phyloP scores from a whole-genome alignment of 225 moss, liverwort and hornwort genomes.

The Pseudoscleropodium purum region DNA sequence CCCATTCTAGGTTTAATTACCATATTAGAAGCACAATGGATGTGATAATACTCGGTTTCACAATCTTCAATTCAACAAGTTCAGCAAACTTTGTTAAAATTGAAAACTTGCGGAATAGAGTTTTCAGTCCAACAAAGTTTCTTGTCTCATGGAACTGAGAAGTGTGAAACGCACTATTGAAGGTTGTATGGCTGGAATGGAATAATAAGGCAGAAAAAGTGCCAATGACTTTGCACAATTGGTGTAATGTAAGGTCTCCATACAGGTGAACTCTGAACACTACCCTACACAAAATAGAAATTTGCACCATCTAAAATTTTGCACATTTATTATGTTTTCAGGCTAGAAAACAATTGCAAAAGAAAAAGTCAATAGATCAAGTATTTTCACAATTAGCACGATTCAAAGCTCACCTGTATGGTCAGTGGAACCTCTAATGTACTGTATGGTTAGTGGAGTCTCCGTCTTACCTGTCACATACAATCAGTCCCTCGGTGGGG shows the following conservation, averaged over 20 bases:
- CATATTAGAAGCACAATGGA: background rate
- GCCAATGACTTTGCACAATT: background rate
- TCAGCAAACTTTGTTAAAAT: background rate
- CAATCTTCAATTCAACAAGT: background rate
- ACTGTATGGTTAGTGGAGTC: background rate
- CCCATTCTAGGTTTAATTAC: background rate
- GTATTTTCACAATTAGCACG: background rate
- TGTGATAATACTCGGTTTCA: background rate
- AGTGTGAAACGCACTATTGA: background rate
- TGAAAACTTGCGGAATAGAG: background rate
- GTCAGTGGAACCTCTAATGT: background rate
- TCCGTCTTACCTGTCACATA: constrained; percentile 41
- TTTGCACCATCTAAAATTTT: background rate
- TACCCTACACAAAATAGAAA: background rate
- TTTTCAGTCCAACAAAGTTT: background rate
- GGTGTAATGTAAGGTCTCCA: background rate
- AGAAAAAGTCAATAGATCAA: background rate
- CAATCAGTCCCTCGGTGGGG: constrained; percentile 66
- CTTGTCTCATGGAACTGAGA: background rate
- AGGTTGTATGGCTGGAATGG: background rate
- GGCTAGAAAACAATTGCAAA: background rate
- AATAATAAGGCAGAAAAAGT: background rate
- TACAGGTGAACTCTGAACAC: background rate
- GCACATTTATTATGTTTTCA: background rate
- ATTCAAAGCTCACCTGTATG: background rate